These are phyloP conservation scores for Globisporangium nodosum DNA, from an alignment of 352 stramenopile genomes.

Conservation along the genomic window DNA sequence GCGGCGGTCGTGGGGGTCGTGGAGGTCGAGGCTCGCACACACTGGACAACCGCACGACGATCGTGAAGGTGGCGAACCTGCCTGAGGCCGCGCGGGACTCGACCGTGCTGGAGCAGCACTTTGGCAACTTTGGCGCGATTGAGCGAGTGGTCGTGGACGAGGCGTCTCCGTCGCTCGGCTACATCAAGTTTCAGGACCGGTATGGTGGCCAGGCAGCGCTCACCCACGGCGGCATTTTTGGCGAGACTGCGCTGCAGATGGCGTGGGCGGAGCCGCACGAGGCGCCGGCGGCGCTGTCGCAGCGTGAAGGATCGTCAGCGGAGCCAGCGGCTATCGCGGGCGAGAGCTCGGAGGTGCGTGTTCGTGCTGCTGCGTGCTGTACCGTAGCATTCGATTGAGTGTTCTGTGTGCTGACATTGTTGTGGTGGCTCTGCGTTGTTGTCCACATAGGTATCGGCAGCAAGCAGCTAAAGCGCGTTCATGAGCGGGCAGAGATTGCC, in stretches of 20 bases:
- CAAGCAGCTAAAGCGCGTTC: not conserved
- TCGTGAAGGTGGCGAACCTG: constrained; percentile 72
- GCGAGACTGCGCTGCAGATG: constrained; percentile 53
- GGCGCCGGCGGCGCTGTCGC: constrained; percentile 37
- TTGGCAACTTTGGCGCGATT: constrained; percentile 80
- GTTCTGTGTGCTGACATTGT: not conserved
- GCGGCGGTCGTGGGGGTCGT: constrained; percentile 38
- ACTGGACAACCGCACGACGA: constrained; percentile 82
- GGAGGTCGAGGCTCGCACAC: constrained; percentile 52
- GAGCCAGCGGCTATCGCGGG: not conserved
- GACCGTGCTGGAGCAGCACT: constrained; percentile 80
- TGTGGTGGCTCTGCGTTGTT: not conserved
- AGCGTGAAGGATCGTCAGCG: constrained; percentile 8
- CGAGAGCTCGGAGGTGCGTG: constrained; percentile 14
- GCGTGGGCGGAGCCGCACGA: constrained; percentile 58
- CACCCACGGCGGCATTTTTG: constrained; percentile 50
- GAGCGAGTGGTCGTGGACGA: constrained; percentile 76
- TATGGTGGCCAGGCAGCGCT: constrained; percentile 68
- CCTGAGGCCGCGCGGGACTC: constrained; percentile 70
- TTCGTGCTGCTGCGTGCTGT: not conserved
- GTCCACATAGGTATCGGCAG: not conserved
- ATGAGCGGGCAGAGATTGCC: not conserved
- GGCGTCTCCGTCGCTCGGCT: constrained; percentile 31
- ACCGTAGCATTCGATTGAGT: not conserved
- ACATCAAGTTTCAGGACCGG: constrained; percentile 83